Evolutionary conservation across 2,329 filamentous ascomycete genomes (phyloP), one percentile per base, ranked within the genome.

Genomic region (Gremmenia infestans): DNA sequence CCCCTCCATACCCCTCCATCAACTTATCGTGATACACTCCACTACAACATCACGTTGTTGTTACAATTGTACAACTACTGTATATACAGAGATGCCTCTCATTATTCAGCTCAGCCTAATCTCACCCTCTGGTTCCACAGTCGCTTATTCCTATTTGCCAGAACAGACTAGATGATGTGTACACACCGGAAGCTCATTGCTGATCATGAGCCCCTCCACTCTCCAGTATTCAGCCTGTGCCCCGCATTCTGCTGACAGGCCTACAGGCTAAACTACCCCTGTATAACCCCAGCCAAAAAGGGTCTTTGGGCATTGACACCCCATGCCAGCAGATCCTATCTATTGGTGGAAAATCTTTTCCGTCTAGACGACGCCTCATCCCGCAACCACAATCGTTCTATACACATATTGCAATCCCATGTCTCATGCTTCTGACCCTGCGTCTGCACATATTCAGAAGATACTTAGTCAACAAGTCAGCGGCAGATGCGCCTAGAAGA

Each of bases 291-390:
- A 17, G 19, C 48, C 28, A 25, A 45, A 35, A 36, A 32, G 25
- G 1, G 25, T 7, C 25, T 25, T 25, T n/a, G 39, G 45, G 45
- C 55, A 48, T 50, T 50, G 37, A 51, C 54, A 56, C 56, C 61
- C 61, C 61, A 63, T 59, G 57, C 57, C 28, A 28, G 8, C 28
- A 28, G 25, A 17, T 19, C 2, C 17, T 23, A 22, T 39, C 54
- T n/a, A 53, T 57, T 63, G 58, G 61, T 62, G 63, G 61, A 63
- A 62, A 40, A 60, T 59, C 43, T 62, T 36, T 28, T 53, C 53
- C 57, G 36, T 53, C 49, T 3, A 39, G 35, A 51, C 19, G 53
- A 56, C 48, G 14, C 50, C 50, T 53, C 56, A 36, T 52, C 49
- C 54, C 47, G 54, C 40, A 17, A 54, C 50, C 37, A 28, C 42